These are phyloP conservation scores for Suillus placidus DNA, from an alignment of 768 basidiomycete genomes.

Conservation along the genomic window DNA sequence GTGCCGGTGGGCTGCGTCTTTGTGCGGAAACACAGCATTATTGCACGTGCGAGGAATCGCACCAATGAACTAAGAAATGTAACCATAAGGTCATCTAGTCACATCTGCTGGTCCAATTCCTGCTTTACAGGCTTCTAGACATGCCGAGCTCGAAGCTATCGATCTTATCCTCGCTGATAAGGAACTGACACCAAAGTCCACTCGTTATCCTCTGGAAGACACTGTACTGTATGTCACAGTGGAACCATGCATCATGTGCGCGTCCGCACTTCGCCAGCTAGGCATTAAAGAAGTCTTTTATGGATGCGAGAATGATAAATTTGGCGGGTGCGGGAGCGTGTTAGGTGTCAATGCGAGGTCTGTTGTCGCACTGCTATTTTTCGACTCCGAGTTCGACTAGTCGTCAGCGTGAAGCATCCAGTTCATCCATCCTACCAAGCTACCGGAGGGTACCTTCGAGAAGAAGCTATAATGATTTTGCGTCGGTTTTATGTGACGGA, in stretches of 20 bases:
- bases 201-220: conserved; percentile 64
- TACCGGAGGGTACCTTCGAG: conserved; percentile 72
- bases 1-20: conserved; percentile 98
- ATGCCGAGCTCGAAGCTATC: conserved; percentile 97
- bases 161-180: conserved; percentile 77
- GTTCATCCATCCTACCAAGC: conserved; percentile 76
- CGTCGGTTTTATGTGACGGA: conserved; percentile 92
- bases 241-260: conserved; percentile 99
- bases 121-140: conserved; percentile 79
- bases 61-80: conserved; percentile 96
- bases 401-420: conserved; percentile 66
- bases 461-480: conserved; percentile 85
- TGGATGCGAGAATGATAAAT: conserved; percentile 94
- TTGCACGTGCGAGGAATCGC: conserved; percentile 88
- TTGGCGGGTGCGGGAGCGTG: conserved; percentile 96
- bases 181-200: conserved; percentile 50
- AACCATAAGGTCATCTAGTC: conserved; percentile 23
- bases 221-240: conserved; percentile 97
- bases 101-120: conserved; percentile 3
- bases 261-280: conserved; percentile 90
- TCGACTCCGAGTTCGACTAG: conserved; percentile 1
- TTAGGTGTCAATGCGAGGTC: conserved; percentile 82
- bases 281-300: conserved; percentile 91
- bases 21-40: conserved; percentile 72
- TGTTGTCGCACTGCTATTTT: conserved; percentile 25